A percentile compares a stretch with the other conserved stretches of the same genome.
Conservation (phyloP, 2,329 filamentous ascomycete genomes). For the Colletotrichum sp. region DNA sequence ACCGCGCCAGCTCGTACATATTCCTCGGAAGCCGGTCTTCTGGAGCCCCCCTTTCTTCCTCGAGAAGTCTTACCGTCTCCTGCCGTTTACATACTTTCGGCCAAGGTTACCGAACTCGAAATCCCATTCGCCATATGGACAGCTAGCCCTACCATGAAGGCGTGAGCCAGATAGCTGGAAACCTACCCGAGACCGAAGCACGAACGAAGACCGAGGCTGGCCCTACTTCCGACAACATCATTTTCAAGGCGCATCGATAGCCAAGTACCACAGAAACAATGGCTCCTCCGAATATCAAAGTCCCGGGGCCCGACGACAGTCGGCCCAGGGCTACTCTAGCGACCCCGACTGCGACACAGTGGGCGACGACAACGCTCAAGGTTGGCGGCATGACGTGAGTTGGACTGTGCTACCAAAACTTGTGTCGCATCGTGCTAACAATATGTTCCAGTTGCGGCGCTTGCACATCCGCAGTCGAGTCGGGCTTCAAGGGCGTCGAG, state of each 20-base stretch:
- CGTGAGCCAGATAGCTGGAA: slow-evolving; percentile 4
- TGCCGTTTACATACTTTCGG: background rate
- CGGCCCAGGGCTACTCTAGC: slow-evolving; percentile 32
- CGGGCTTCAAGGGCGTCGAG: slow-evolving; percentile 81
- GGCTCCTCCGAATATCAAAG: slow-evolving; percentile 55
- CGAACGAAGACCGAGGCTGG: slow-evolving; percentile 11
- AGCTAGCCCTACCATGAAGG: slow-evolving; percentile 18
- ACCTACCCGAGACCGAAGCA: background rate
- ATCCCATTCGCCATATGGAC: background rate
- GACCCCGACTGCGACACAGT: slow-evolving; percentile 56
- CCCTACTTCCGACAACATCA: background rate
- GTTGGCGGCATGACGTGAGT: slow-evolving; percentile 86
- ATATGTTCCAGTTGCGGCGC: slow-evolving; percentile 71
- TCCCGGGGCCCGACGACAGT: slow-evolving; percentile 46
- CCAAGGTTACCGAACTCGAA: background rate
- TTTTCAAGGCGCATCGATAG: background rate
- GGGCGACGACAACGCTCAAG: slow-evolving; percentile 89
- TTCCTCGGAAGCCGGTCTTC: slow-evolving; percentile 24
- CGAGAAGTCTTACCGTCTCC: background rate
- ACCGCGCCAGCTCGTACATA: slow-evolving; percentile 1
- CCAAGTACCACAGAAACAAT: slow-evolving; percentile 35
- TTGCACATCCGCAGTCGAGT: slow-evolving; percentile 94
- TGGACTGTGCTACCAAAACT: background rate
- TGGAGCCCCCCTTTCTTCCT: background rate
- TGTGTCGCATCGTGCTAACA: slow-evolving; percentile 30